phyloP scores from a whole-genome alignment of 768 basidiomycete species.

The Collybia nuda region DNA sequence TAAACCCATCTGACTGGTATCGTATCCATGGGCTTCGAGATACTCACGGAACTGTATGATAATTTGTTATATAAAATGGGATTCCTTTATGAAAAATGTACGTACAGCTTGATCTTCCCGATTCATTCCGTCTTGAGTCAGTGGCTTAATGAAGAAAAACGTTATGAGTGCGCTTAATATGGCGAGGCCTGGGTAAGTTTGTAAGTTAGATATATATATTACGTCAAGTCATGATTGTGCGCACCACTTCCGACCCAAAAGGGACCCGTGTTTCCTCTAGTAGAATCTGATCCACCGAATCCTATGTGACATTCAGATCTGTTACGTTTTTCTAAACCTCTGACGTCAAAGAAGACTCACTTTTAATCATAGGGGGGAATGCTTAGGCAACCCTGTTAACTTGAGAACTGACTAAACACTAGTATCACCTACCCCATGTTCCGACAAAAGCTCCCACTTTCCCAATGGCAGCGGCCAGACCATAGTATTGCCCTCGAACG shows the following conservation, averaged over 20 bases:
- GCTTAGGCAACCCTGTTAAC: conserved; percentile 30
- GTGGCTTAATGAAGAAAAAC: conserved; percentile 70
- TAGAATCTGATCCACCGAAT: conserved; percentile 55
- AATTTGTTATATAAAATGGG: not conserved
- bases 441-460: conserved; percentile 85
- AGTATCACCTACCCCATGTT: conserved; percentile 61
- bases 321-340: conserved; percentile 4
- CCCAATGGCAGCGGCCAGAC: conserved; percentile 81
- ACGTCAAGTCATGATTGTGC: conserved; percentile 12
- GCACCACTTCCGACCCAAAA: conserved; percentile 84
- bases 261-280: conserved; percentile 75
- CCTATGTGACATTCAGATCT: conserved; percentile 29
- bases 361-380: conserved; percentile 66
- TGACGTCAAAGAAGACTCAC: conserved; percentile 27
- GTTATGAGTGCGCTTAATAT: conserved; percentile 75
- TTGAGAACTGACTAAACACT: not conserved
- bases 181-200: conserved; percentile 51
- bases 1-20: conserved; percentile 73
- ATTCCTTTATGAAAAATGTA: conserved; percentile 4
- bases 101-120: conserved; percentile 69
- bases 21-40: conserved; percentile 76
- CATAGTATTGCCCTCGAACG: conserved; percentile 84
- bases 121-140: conserved; percentile 76
- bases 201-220: conserved; percentile 3
- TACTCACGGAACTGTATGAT: conserved; percentile 75